Percentiles rank a stretch among this genome's conserved stretches.
Conservation (phyloP, 148 eudicot genomes). For the Tetragonia tetragonoides region DNA sequence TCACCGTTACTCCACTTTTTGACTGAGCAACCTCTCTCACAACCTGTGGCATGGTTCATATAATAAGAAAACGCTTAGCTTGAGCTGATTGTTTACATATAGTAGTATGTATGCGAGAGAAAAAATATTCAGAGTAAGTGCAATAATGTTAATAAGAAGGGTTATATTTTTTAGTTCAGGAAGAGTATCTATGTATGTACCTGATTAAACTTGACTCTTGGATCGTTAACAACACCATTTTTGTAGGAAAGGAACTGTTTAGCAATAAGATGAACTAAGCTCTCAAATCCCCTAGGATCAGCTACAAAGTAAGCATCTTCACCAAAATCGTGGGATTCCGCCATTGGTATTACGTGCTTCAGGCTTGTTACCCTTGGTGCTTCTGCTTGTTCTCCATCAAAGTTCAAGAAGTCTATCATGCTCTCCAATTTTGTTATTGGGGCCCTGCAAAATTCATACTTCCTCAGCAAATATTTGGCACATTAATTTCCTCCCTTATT, state of each 20-base stretch:
- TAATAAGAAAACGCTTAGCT: too few species aligned
- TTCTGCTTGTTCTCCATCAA: slow-evolving; percentile 29
- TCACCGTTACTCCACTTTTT: slow-evolving; percentile 11
- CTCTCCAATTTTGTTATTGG: slow-evolving; percentile 24
- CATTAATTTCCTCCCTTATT: background rate
- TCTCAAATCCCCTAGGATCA: slow-evolving; percentile 26
- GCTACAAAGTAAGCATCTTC: slow-evolving; percentile 27
- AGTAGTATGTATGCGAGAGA: background rate
- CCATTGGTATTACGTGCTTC: slow-evolving; percentile 18
- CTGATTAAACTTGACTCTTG: slow-evolving; percentile 23
- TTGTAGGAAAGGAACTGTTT: slow-evolving; percentile 18
- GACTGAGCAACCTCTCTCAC: slow-evolving; percentile 16
- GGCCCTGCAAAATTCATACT: slow-evolving; percentile 7
- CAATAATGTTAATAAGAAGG: background rate
- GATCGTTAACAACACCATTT: slow-evolving; percentile 4
- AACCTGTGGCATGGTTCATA: slow-evolving; percentile 6
- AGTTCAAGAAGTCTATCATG: slow-evolving; percentile 16
- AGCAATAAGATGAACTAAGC: slow-evolving; percentile 23
- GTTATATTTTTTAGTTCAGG: background rate
- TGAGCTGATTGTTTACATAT: background rate
- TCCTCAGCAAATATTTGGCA: background rate
- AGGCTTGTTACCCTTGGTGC: slow-evolving; percentile 28
- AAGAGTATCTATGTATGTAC: too few species aligned
- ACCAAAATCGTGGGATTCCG: slow-evolving; percentile 9
- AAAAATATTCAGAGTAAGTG: background rate